Conservation (phyloP, 2,329 filamentous ascomycete species). For the Zopfia rhizophila region DNA sequence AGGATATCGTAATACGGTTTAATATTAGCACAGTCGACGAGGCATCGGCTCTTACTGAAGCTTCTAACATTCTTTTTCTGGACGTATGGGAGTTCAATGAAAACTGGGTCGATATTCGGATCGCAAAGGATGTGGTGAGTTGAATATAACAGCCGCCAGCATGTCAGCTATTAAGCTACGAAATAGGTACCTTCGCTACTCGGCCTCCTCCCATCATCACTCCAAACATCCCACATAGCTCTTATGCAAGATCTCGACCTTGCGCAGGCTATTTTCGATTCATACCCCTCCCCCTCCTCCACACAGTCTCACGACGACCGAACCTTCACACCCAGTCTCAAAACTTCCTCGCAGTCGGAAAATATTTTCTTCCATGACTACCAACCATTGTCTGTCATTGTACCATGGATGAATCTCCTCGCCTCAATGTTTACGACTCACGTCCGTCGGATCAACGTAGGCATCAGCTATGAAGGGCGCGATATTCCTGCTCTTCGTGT, state of each 20-base stretch:
- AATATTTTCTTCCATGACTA: conserved; percentile 94
- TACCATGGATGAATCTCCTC: conserved; percentile 91
- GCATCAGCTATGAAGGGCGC: conserved; percentile 87
- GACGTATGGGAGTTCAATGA: conserved; percentile 90
- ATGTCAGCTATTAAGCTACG: conserved; percentile 1
- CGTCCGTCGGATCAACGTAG: conserved; percentile 78
- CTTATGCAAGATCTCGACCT: conserved; percentile 79
- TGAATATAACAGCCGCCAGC: neutral
- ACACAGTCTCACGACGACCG: conserved; percentile 39
- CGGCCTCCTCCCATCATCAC: conserved; percentile 77
- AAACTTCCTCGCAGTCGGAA: conserved; percentile 41
- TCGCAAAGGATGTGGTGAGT: conserved; percentile 78
- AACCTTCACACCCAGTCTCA: conserved; percentile 39
- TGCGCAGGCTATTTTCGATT: conserved; percentile 78
- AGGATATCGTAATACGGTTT: conserved; percentile 91
- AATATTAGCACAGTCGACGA: conserved; percentile 76
- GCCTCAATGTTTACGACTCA: conserved; percentile 89
- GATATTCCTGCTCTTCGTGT: conserved; percentile 85
- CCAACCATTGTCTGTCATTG: conserved; percentile 84
- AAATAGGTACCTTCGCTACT: conserved; percentile 75
- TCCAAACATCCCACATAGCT: conserved; percentile 76
- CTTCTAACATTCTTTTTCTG: conserved; percentile 78
- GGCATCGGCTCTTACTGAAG: conserved; percentile 75
- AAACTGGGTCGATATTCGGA: conserved; percentile 84
- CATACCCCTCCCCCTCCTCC: conserved; percentile 68